Evolutionary conservation across 2,329 filamentous ascomycete species (phyloP).

Genomic region (Xylariaceae sp.): DNA sequence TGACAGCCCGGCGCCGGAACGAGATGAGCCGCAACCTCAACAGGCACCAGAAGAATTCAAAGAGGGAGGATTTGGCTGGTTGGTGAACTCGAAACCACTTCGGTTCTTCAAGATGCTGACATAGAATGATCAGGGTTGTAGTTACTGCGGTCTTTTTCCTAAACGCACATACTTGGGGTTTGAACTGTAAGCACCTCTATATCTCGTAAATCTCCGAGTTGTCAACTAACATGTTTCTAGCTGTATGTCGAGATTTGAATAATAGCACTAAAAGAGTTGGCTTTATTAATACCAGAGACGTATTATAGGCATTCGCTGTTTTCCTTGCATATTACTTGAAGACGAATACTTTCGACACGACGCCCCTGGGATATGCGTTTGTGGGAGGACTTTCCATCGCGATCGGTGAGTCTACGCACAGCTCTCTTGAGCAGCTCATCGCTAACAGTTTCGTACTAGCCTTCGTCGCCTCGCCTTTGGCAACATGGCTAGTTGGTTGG

Average conservation of each 20-base stretch:
- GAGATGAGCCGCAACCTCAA: background rate
- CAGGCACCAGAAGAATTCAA: slow-evolving; percentile 51
- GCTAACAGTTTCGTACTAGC: slow-evolving; percentile 38
- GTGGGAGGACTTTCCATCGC: slow-evolving; percentile 69
- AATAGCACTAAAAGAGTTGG: background rate
- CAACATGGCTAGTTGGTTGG: slow-evolving; percentile 48
- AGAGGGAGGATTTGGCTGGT: slow-evolving; percentile 61
- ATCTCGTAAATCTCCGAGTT: background rate
- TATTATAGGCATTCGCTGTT: slow-evolving; percentile 48
- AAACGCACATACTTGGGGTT: slow-evolving; percentile 70
- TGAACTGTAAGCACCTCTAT: slow-evolving; percentile 50
- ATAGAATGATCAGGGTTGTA: slow-evolving; percentile 29
- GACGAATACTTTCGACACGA: slow-evolving; percentile 59
- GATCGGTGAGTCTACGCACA: slow-evolving; percentile 32
- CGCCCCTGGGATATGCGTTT: slow-evolving; percentile 68
- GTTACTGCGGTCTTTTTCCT: slow-evolving; percentile 53
- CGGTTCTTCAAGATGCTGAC: background rate
- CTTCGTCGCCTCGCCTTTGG: slow-evolving; percentile 64
- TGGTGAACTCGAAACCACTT: slow-evolving; percentile 14
- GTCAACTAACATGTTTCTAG: background rate
- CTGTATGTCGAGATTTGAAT: too few relatives aligned
- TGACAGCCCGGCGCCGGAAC: too few relatives aligned
- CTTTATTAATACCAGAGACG: slow-evolving; percentile 12
- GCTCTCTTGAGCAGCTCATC: slow-evolving; percentile 1
- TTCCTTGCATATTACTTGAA: slow-evolving; percentile 56